A percentile compares a stretch with the other conserved stretches of the same genome.
phyloP scores from a whole-genome alignment of 2,329 filamentous ascomycete genomes.

The Venturia effusa region DNA sequence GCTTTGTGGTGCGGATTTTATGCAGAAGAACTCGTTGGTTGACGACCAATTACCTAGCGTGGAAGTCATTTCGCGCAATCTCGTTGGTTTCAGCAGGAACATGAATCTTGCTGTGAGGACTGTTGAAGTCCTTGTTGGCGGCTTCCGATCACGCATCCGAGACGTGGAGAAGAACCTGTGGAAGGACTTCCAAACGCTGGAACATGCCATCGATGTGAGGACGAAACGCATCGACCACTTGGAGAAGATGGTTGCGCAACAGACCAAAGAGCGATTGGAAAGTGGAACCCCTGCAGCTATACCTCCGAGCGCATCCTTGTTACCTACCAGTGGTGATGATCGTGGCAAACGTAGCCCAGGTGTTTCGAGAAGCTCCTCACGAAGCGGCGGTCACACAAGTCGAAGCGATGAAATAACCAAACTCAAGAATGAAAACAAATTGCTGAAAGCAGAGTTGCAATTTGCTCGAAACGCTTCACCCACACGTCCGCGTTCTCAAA shows the following conservation, averaged over 20 bases:
- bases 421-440: constrained; percentile 48
- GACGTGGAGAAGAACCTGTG: constrained; percentile 80
- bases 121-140: constrained; percentile 67
- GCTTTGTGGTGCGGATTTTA: constrained; percentile 86
- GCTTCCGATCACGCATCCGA: constrained; percentile 71
- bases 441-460: constrained; percentile 50
- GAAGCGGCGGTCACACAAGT: constrained; percentile 19
- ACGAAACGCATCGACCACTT: constrained; percentile 80
- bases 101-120: constrained; percentile 77
- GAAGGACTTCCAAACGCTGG: constrained; percentile 80
- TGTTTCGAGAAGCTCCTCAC: constrained; percentile 24
- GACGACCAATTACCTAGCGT: constrained; percentile 78
- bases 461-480: constrained; percentile 44
- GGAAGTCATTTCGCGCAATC: constrained; percentile 74
- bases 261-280: constrained; percentile 34
- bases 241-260: constrained; percentile 57
- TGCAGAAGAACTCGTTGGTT: constrained; percentile 77
- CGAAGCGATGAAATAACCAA: constrained; percentile 44
- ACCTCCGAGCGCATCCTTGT: constrained; percentile 14
- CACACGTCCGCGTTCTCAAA: constrained; percentile 15
- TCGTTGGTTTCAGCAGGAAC: constrained; percentile 84
- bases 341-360: neutral
- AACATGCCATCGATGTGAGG: constrained; percentile 67
- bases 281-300: constrained; percentile 22
- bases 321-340: constrained; percentile 12